These are phyloP conservation scores for Cutaneotrichosporon sp. DNA, from an alignment of 1,284 basidiomycete species.

Conservation along the genomic window DNA sequence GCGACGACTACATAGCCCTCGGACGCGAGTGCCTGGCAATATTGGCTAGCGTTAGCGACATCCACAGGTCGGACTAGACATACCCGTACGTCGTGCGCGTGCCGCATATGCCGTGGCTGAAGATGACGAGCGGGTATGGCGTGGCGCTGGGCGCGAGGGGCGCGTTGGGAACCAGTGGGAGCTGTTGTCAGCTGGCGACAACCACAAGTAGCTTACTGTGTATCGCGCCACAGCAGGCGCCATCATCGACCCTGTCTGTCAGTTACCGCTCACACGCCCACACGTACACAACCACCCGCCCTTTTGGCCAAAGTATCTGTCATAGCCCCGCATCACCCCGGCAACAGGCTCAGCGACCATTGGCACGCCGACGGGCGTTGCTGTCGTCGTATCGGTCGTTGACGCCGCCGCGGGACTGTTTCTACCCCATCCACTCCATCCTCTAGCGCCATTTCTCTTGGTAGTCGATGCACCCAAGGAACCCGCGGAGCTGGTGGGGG, in stretches of 20 bases:
- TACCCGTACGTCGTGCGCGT: slow-evolving; percentile 65
- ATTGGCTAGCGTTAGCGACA: slow-evolving; percentile 52
- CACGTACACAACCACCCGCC: background rate
- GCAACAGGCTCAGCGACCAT: slow-evolving; percentile 27
- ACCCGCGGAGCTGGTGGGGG: too few relatives aligned
- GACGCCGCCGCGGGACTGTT: too few relatives aligned
- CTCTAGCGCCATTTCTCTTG: too few relatives aligned
- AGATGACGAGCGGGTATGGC: slow-evolving; percentile 66
- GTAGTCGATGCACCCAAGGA: too few relatives aligned
- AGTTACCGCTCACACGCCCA: background rate
- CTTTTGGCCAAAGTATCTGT: slow-evolving; percentile 23
- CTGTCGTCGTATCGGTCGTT: too few relatives aligned
- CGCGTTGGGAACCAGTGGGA: background rate
- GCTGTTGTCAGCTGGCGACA: background rate
- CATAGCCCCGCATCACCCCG: slow-evolving; percentile 29
- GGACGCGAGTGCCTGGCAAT: slow-evolving; percentile 63
- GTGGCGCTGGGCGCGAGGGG: background rate
- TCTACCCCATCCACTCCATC: background rate
- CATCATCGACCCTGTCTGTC: background rate
- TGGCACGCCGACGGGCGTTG: too few relatives aligned
- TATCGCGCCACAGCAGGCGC: background rate
- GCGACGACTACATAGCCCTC: slow-evolving; percentile 69
- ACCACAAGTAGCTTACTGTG: background rate
- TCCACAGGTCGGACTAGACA: background rate
- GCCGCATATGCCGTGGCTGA: slow-evolving; percentile 76